Conservation (phyloP, 2,329 filamentous ascomycete species). For the Clarireedia hainanense region DNA sequence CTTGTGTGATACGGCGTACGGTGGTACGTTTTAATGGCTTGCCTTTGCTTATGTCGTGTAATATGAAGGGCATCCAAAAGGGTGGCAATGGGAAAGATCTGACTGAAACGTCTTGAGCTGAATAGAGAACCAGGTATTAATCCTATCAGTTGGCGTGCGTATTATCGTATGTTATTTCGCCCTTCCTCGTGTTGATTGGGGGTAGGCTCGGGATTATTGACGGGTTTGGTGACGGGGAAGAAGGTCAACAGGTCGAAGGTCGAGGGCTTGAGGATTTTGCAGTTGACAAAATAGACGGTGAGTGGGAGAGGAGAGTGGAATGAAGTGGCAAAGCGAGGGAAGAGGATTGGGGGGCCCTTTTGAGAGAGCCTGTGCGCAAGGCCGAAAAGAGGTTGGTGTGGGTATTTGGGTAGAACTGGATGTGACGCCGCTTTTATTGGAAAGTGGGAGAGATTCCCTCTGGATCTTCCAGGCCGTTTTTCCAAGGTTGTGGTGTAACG, state of each 20-base stretch:
- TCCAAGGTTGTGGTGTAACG: neutral
- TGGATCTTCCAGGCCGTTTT: no score
- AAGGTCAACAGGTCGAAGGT: neutral
- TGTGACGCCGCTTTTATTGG: conserved; percentile 1
- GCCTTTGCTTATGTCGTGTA: conserved; percentile 4
- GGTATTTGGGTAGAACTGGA: neutral
- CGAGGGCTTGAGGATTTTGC: neutral
- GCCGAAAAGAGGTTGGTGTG: neutral
- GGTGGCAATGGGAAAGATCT: conserved; percentile 16
- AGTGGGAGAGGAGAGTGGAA: neutral
- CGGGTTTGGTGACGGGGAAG: neutral
- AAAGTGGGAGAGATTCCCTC: no score
- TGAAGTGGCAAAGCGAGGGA: neutral
- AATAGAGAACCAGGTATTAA: conserved; percentile 1
- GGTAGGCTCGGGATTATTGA: neutral
- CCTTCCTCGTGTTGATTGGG: neutral
- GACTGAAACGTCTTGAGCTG: conserved; percentile 16
- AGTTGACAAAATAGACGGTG: conserved; percentile 3
- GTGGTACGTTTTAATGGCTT: neutral
- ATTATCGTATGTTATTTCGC: neutral
- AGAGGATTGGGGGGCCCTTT: conserved; percentile 5
- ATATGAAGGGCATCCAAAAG: neutral
- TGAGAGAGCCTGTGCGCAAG: neutral
- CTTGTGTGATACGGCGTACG: neutral
- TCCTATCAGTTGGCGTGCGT: conserved; percentile 13